Conservation (phyloP, 345 rosid species). For the Syzygium grande region DNA sequence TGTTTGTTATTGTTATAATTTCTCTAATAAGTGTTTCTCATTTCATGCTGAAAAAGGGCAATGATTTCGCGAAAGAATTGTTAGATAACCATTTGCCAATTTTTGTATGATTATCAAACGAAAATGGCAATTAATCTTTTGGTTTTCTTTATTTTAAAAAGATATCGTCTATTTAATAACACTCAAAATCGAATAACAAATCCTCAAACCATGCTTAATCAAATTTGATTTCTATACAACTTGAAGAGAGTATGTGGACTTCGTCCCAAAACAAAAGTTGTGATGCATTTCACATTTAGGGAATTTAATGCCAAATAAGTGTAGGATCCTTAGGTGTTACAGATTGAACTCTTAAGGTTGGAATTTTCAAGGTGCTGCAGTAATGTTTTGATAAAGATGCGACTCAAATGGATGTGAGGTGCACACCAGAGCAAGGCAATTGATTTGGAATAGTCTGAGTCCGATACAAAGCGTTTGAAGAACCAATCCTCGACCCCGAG, state of each 20-base stretch:
- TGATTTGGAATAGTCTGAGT: not conserved
- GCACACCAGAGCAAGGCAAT: not conserved
- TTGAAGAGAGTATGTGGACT: not conserved
- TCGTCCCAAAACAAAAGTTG: not conserved
- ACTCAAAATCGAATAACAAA: not conserved
- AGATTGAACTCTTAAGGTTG: not conserved
- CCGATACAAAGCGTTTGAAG: not conserved
- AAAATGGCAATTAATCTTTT: not conserved
- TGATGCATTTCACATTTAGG: not conserved
- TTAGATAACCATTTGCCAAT: not conserved
- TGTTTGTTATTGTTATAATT: not conserved
- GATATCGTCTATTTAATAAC: not conserved
- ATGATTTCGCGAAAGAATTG: not conserved
- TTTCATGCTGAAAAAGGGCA: not conserved
- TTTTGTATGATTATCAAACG: not conserved
- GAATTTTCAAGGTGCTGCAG: not conserved
- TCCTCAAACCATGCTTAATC: not conserved
- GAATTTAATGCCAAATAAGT: not conserved
- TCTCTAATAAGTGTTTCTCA: not conserved
- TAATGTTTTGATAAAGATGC: not conserved
- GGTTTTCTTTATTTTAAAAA: not conserved
- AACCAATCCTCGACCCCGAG: not conserved
- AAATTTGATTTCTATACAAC: not conserved
- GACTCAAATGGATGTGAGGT: not conserved
- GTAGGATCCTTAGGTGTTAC: not conserved